phyloP scores from a whole-genome alignment of 306 rosid species.

The Aeschynomene evenia region DNA sequence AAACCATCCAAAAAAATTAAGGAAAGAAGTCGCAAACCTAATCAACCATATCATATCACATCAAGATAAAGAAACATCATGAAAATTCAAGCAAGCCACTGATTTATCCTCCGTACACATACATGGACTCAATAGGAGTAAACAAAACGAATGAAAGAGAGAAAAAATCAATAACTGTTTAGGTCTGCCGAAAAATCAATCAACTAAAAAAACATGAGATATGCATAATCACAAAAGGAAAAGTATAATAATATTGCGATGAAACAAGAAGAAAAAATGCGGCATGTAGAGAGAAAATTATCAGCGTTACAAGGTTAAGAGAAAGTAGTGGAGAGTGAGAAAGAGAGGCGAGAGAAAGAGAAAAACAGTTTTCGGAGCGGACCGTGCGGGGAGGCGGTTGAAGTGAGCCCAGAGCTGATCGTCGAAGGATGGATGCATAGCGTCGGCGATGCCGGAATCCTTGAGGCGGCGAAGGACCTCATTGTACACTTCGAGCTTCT shows the following conservation, averaged over 20 bases:
- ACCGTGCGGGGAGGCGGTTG: constrained; percentile 97
- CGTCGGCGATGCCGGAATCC: constrained; percentile 61
- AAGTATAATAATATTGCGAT: neutral
- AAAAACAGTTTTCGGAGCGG: constrained; percentile 36
- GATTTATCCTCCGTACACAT: neutral
- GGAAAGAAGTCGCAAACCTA: constrained; percentile 4
- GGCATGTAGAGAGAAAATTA: neutral
- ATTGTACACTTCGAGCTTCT: constrained; percentile 74
- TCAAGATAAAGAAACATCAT: neutral
- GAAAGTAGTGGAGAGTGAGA: neutral
- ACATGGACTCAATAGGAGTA: neutral
- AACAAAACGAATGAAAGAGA: neutral
- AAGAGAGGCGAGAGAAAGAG: neutral
- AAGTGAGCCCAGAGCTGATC: constrained; percentile 93
- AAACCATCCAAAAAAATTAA: neutral
- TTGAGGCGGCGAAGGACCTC: constrained; percentile 91
- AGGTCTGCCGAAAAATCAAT: neutral
- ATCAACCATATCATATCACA: constrained; percentile 1
- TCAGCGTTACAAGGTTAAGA: neutral
- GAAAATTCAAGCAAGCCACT: neutral
- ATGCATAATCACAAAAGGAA: neutral
- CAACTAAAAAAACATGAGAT: constrained; percentile 8
- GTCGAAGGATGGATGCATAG: constrained; percentile 71
- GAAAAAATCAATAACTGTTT: neutral
- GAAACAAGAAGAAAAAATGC: constrained; percentile 12